These are phyloP conservation scores for Suillus spraguei DNA, from an alignment of 768 basidiomycete genomes.

Conservation along the genomic window DNA sequence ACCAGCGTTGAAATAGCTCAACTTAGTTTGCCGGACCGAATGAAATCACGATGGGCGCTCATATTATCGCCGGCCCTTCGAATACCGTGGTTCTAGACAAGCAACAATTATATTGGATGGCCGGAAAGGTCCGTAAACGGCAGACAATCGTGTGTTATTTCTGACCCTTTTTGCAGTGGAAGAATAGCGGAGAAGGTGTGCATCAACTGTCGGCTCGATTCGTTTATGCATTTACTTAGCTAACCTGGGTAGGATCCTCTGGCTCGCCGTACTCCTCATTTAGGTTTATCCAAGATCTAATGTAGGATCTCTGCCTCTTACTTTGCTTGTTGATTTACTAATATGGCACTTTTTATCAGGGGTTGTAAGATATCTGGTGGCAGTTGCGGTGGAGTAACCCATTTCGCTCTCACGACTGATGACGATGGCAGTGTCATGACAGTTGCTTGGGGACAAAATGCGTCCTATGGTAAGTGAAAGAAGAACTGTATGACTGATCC, in stretches of 20 bases:
- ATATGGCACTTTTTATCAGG: constrained; percentile 40
- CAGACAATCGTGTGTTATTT: neutral
- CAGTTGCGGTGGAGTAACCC: constrained; percentile 84
- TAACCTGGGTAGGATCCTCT: constrained; percentile 66
- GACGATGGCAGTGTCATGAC: constrained; percentile 80
- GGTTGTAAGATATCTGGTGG: constrained; percentile 75
- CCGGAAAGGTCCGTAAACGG: constrained; percentile 59
- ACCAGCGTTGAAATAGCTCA: constrained; percentile 6
- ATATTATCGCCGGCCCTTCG: constrained; percentile 78
- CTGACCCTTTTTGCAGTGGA: constrained; percentile 62
- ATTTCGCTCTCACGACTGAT: constrained; percentile 79
- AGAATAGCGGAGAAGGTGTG: constrained; percentile 89
- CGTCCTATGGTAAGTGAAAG: constrained; percentile 63
- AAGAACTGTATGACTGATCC: neutral
- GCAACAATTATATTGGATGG: constrained; percentile 87
- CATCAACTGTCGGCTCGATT: neutral
- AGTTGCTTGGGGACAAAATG: constrained; percentile 84
- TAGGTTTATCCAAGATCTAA: constrained; percentile 84
- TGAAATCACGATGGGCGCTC: constrained; percentile 57
- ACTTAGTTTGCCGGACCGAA: constrained; percentile 77
- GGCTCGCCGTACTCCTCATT: constrained; percentile 90
- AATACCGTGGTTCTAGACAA: constrained; percentile 84
- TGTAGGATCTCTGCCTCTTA: constrained; percentile 44
- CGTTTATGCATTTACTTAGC: constrained; percentile 11
- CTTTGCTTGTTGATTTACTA: constrained; percentile 3